Percentiles rank a stretch among this genome's conserved stretches.
Evolutionary conservation across 2,329 filamentous ascomycete species (phyloP).

Genomic region (Teratosphaeria nubilosa): DNA sequence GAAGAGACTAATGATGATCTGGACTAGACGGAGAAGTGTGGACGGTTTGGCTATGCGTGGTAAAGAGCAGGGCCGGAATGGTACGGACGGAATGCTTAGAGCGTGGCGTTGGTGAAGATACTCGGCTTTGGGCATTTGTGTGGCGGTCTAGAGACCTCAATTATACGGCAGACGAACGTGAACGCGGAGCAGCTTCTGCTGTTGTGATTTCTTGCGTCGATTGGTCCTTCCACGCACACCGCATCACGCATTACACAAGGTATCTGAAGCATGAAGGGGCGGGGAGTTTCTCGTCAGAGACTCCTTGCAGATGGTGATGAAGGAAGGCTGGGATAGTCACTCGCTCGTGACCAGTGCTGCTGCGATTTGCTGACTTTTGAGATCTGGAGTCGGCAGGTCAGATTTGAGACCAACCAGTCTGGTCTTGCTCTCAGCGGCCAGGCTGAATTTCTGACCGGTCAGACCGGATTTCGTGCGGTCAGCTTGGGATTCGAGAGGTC

Average conservation of each 20-base stretch:
- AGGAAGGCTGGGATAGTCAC: too few relatives aligned
- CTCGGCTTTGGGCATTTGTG: neutral
- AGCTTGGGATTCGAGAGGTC: neutral
- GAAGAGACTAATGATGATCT: constrained; percentile 11
- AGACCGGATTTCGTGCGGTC: neutral
- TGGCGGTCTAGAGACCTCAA: too few relatives aligned
- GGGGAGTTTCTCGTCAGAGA: too few relatives aligned
- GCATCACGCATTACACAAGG: too few relatives aligned
- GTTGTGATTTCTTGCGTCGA: neutral
- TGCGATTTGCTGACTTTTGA: neutral
- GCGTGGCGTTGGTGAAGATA: neutral
- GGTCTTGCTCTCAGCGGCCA: neutral
- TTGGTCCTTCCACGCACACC: too few relatives aligned
- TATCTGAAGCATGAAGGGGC: too few relatives aligned
- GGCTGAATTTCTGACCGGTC: neutral
- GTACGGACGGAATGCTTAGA: neutral
- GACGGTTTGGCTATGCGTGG: neutral
- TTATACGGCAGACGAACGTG: neutral
- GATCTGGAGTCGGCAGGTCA: neutral
- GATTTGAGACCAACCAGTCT: neutral
- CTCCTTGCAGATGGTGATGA: too few relatives aligned
- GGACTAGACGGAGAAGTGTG: constrained; percentile 4
- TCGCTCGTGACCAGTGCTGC: neutral
- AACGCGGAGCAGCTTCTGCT: neutral
- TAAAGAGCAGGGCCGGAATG: neutral